These are phyloP conservation scores for Stemphylium vesicarium DNA, from an alignment of 2,329 filamentous ascomycete genomes.

Conservation along the genomic window DNA sequence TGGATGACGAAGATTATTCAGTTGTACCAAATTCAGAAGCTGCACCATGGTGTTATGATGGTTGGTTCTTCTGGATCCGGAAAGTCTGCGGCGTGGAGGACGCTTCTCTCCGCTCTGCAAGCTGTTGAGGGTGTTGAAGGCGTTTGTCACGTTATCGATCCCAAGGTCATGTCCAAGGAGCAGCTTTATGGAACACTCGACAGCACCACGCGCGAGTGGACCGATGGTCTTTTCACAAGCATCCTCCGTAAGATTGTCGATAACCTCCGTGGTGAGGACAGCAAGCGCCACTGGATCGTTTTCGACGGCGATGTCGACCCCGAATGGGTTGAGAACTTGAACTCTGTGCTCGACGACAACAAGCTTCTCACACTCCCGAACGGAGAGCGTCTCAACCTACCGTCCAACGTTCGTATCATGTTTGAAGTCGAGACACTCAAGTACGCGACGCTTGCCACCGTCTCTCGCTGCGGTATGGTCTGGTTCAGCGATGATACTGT, in stretches of 20 bases:
- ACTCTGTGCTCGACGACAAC: constrained; percentile 99
- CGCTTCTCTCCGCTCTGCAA: constrained; percentile 88
- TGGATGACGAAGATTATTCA: constrained; percentile 99
- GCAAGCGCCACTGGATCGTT: constrained; percentile 98
- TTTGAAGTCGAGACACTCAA: constrained; percentile 98
- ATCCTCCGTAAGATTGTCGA: constrained; percentile 98
- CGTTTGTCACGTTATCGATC: constrained; percentile 96
- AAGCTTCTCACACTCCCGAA: constrained; percentile 97
- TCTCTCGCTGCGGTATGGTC: constrained; percentile 99
- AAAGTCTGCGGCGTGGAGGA: constrained; percentile 94
- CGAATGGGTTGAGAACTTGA: constrained; percentile 99
- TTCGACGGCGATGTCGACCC: constrained; percentile 99
- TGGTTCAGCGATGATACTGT: constrained; percentile 99
- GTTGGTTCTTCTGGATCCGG: constrained; percentile 97
- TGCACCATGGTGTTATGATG: constrained; percentile 99
- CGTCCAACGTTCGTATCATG: constrained; percentile 96
- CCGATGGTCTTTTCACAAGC: constrained; percentile 96
- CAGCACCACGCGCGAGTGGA: constrained; percentile 97
- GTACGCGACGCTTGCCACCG: constrained; percentile 97
- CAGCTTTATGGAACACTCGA: constrained; percentile 94
- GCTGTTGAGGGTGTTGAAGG: constrained; percentile 91
- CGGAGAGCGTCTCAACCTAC: constrained; percentile 94
- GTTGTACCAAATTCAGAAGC: constrained; percentile 95
- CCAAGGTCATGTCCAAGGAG: constrained; percentile 99
- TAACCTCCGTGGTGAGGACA: constrained; percentile 95